These are phyloP conservation scores for Boletus tylopilopsis DNA, from an alignment of 768 basidiomycete species.

Conservation along the genomic window DNA sequence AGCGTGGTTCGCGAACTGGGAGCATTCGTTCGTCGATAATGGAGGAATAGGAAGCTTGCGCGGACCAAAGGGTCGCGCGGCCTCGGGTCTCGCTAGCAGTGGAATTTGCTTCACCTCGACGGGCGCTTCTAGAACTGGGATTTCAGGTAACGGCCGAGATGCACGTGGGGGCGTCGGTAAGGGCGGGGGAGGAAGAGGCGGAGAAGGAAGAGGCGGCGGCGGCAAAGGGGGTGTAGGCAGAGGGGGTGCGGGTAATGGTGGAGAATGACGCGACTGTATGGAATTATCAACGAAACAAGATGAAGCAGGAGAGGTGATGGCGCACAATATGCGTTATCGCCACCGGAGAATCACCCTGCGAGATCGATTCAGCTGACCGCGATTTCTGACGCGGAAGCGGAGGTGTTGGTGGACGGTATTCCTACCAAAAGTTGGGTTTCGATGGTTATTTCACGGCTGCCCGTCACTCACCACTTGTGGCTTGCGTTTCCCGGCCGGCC, in stretches of 20 bases:
- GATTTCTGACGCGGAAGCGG: conserved; percentile 43
- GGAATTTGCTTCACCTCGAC: conserved; percentile 14
- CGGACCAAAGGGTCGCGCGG: conserved; percentile 17
- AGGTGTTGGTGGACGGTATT: conserved; percentile 58
- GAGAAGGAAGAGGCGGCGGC: conserved; percentile 19
- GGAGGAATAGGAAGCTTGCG: conserved; percentile 34
- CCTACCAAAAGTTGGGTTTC: conserved; percentile 27
- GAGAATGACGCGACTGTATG: conserved; percentile 24
- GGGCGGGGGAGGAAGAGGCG: conserved; percentile 25
- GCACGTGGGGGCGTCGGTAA: conserved; percentile 27
- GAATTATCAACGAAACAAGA: conserved; percentile 1
- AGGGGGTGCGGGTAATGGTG: conserved; percentile 19
- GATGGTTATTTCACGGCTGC: background rate
- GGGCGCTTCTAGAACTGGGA: conserved; percentile 20
- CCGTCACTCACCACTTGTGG: conserved; percentile 23
- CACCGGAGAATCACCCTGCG: conserved; percentile 33
- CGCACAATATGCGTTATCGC: conserved; percentile 25
- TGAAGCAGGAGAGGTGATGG: conserved; percentile 6
- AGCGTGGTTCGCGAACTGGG: conserved; percentile 10
- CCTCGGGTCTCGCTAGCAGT: conserved; percentile 17
- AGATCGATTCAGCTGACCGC: conserved; percentile 23
- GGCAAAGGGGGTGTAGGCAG: conserved; percentile 16
- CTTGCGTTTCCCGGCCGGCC: conserved; percentile 24
- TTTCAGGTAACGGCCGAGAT: conserved; percentile 29
- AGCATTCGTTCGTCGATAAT: conserved; percentile 23